Base-by-base conservation (phyloP, 225 moss, liverwort and hornwort genomes). In the Ulota crispa region DNA sequence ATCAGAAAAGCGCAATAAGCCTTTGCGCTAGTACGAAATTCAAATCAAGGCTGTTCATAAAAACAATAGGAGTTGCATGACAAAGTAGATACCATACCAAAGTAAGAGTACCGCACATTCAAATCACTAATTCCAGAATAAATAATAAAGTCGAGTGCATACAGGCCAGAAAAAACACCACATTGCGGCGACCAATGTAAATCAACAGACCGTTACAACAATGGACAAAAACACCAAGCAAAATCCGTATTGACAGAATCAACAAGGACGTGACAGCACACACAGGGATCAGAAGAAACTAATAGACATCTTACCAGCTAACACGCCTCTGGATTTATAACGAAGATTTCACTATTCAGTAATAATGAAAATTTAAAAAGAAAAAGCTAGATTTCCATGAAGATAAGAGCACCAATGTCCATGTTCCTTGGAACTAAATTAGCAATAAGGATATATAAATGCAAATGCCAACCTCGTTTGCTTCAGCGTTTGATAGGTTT, bases 391-490 rank as follows among this genome's bases (percentile, higher is more conserved):
- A 45, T 50, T 50, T 50, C 18, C 50, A 18, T 16, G 2, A 18
- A 50, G 5, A 50, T 50, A 50, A 16, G 5, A 4, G 5, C 50
- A 50, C 50, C 50, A 50, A 50, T 18, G 18, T 18, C 50, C 50
- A 50, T 5, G 18, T 50, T 18, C 16, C 16, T 1, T 50, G 50
- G 18, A 50, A 50, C 18, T 50, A 18, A 3, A 16, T 26, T 34
- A 9, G 0, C 13, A 13, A 21, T 9, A 31, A 37, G 2, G 11
- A 28, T 4, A 5, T 2, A 32, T 4, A 55, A 24, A 21, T 1
- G 2, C 0, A 0, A 6, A n/a, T 15, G 4, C 80, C 56, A 39
- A 80, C 87, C 89, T 89, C 87, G 16, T 73, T 84, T 24, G 73
- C 68, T 39, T 79, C 82, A 18, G 14, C 77, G 19, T 43, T 57